Evolutionary conservation across 2,329 filamentous ascomycete genomes (phyloP), one percentile per base, ranked within the genome.

Genomic region (Achaetomium macrosporum): DNA sequence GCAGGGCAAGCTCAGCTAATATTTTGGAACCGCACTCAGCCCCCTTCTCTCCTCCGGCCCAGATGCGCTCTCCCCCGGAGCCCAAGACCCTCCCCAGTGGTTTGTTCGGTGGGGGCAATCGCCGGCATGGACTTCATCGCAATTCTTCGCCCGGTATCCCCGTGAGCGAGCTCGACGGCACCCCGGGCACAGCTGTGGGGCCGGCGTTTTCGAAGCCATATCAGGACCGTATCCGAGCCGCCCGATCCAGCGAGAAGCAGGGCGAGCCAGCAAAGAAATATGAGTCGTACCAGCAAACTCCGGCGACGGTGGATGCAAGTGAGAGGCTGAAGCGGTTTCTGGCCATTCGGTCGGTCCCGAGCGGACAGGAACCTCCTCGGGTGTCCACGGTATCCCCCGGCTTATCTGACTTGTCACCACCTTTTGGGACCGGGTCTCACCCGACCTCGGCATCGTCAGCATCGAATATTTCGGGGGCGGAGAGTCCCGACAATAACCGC

Each of bases 131-230:
- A 29, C 68, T 71, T 35, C 71, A 72, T 37, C 75, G 76, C 54
- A 71, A 68, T 40, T 71, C 74, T 2, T 68, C 76, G 30, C 75
- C 76, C 47, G 78, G 77, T 20, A 77, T 88, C 30, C 87, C 90
- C 55, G 68, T 82, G 8, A 77, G 83, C 57, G 89, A 95, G 64
- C 72, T 90, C 42, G 83, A 88, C 58, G 78, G 78, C 20, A 77
- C 75, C 16, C 74, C 76, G 17, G 73, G 74, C 41, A 75, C 71
- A 42, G 72, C 75, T 30, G 78, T 83, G 59, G 85, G 78, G 3
- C 83, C 83, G 29, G 78, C 85, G 2, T 88, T 88, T 65, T 84
- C 85, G 5, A 85, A 84, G 0, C 80, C 82, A 0, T 85, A 82
- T 59, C 71, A 78, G 6, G 79, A 84, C 55, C 77, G 82, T 41